Conservation (phyloP, 805 yeast genomes). For the Candida sakaeoensis region DNA sequence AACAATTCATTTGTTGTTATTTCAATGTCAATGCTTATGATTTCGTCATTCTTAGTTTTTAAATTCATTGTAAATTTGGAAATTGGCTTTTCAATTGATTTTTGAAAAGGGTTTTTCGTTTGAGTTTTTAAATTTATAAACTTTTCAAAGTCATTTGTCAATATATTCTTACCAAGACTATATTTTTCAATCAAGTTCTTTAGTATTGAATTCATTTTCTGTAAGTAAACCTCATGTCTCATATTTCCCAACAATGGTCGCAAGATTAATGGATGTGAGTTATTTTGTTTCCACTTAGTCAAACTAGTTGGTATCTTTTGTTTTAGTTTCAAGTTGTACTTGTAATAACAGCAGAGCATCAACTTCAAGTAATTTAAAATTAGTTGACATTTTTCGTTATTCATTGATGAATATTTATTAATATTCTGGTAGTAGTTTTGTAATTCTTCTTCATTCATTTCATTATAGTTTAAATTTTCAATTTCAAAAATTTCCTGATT, state of each 20-base stretch:
- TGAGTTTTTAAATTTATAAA: slow-evolving; percentile 22
- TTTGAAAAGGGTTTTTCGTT: slow-evolving; percentile 33
- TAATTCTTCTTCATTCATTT: slow-evolving; percentile 37
- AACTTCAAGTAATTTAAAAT: slow-evolving; percentile 52
- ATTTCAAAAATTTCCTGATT: slow-evolving; percentile 68
- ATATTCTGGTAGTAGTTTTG: slow-evolving; percentile 28
- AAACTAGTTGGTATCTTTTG: slow-evolving; percentile 46
- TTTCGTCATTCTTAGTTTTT: slow-evolving; percentile 15
- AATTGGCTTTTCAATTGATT: slow-evolving; percentile 36
- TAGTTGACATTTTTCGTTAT: slow-evolving; percentile 48
- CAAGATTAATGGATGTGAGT: slow-evolving; percentile 45
- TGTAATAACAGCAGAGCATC: slow-evolving; percentile 59
- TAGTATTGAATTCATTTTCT: slow-evolving; percentile 26
- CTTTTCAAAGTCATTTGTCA: slow-evolving; percentile 14
- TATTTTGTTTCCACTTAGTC: slow-evolving; percentile 41
- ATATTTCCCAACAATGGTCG: slow-evolving; percentile 58
- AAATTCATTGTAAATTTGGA: slow-evolving; percentile 25
- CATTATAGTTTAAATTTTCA: slow-evolving; percentile 51
- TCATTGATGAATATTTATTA: slow-evolving; percentile 25
- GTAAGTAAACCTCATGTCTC: slow-evolving; percentile 46
- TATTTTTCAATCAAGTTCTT: slow-evolving; percentile 16
- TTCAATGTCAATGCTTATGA: slow-evolving; percentile 25
- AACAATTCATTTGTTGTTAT: slow-evolving; percentile 39
- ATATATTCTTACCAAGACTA: slow-evolving; percentile 8
- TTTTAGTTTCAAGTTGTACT: slow-evolving; percentile 39